These are phyloP conservation scores for Huiozyma sinensis DNA, from an alignment of 805 yeast species.

Conservation along the genomic window DNA sequence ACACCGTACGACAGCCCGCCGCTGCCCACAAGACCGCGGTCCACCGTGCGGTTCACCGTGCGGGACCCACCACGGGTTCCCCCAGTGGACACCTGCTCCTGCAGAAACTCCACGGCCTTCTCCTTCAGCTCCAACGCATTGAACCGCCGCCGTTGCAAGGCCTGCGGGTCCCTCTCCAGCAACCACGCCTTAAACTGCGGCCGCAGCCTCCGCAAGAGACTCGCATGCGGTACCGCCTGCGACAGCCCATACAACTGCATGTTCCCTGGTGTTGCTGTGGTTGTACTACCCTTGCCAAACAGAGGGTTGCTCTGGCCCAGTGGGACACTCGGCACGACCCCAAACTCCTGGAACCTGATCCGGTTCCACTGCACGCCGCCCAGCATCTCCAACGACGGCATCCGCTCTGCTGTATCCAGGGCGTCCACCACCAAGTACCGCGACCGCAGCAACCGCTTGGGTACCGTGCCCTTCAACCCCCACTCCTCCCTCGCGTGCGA, in stretches of 20 bases:
- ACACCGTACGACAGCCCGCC: slow-evolving; percentile 68
- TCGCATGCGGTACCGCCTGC: background rate
- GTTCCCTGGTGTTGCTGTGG: background rate
- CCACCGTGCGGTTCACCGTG: slow-evolving; percentile 3
- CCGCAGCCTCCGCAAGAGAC: slow-evolving; percentile 23
- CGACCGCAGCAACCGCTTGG: slow-evolving; percentile 42
- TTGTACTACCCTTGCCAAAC: slow-evolving; percentile 13
- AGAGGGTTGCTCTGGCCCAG: slow-evolving; percentile 27
- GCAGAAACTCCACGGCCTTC: slow-evolving; percentile 34
- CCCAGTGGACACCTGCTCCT: slow-evolving; percentile 4
- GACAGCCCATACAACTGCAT: slow-evolving; percentile 6
- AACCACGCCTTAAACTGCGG: slow-evolving; percentile 46
- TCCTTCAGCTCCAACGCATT: slow-evolving; percentile 27
- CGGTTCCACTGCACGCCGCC: slow-evolving; percentile 49
- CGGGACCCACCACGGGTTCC: background rate
- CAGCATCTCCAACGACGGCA: slow-evolving; percentile 61
- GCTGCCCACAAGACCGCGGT: slow-evolving; percentile 42
- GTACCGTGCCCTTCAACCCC: slow-evolving; percentile 66
- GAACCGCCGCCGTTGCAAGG: slow-evolving; percentile 21
- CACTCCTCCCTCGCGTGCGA: slow-evolving; percentile 56
- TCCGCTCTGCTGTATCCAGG: slow-evolving; percentile 52
- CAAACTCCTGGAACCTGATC: slow-evolving; percentile 57
- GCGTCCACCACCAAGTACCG: slow-evolving; percentile 55
- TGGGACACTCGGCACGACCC: slow-evolving; percentile 30
- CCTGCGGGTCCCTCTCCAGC: slow-evolving; percentile 39